Evolutionary conservation across 2,329 filamentous ascomycete species (phyloP), one percentile per base, ranked within the genome.

Genomic region (Dothidotthia symphoricarpi): DNA sequence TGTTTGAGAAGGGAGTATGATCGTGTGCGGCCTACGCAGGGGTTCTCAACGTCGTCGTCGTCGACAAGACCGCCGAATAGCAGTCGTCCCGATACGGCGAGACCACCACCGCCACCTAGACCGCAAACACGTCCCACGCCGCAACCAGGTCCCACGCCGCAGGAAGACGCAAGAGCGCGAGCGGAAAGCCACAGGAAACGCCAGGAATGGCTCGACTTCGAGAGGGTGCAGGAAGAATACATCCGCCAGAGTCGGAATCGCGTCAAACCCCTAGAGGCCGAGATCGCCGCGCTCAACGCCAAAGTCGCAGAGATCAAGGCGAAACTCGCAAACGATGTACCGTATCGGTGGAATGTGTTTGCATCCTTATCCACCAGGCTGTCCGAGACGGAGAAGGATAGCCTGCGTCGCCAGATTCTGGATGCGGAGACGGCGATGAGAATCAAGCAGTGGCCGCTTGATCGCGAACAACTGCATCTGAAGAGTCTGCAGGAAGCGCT

Each of bases 201-300:
- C 16, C 39, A 28, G 22, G 29, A 42, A 29, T 42, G 34, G 39
- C 31, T 42, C 1, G 24, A 42, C 8, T 42, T 30, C 3, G 27
- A 42, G 30, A 37, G 11, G 25, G 3, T n/a, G 6, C 39, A 42
- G 6, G 27, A 28, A 13, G 14, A 42, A 10, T 19, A 30, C 11
- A 38, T 42, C 12, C 34, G 34, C 7, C 26, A 24, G 13, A 28
- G 12, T 14, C 29, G 16, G 11, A 38, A 34, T 10, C 9, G 4
- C 1, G 3, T 42, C 14, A 28, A 36, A 16, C 22, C 32, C 7
- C 19, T 40, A 11, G 16, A 28, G 4, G 11, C 27, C 12, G 31
- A 35, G n/a, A 11, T 40, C 3, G 19, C 26, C 2, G 7, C 8
- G n/a, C 31, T 40, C 4, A 29, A 40, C 16, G 13, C 7, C 4